These are phyloP conservation scores for Acanthamoeba castellanii DNA, from an alignment of 208 protist species.

Conservation along the genomic window DNA sequence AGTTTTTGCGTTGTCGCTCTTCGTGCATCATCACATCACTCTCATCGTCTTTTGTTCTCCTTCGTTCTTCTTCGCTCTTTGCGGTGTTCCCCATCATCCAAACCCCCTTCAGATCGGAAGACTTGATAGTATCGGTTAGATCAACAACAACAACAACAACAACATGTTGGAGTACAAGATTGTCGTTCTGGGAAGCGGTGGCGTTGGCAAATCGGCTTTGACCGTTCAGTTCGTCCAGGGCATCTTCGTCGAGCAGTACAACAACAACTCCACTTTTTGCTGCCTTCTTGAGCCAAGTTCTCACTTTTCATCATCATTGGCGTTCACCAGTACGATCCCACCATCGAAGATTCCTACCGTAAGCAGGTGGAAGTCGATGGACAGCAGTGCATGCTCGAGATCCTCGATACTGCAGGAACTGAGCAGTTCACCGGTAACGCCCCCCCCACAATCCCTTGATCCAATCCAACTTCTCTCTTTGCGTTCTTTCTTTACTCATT, in stretches of 20 bases:
- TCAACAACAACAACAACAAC: not conserved
- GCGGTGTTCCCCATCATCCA: not conserved
- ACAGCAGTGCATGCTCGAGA: constrained; percentile 90
- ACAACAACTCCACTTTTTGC: not conserved
- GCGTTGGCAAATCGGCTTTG: constrained; percentile 87
- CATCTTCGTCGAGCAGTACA: constrained; percentile 82
- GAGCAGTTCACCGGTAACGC: constrained; percentile 58
- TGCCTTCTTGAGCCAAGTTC: constrained; percentile 87
- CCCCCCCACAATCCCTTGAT: not conserved
- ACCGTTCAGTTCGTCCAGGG: constrained; percentile 76
- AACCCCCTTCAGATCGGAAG: too few relatives aligned
- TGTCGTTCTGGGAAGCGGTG: constrained; percentile 89
- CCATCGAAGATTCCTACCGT: constrained; percentile 86
- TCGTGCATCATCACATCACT: not conserved
- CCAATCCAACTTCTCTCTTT: constrained; percentile 80
- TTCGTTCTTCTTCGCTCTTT: constrained; percentile 1
- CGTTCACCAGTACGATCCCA: constrained; percentile 82
- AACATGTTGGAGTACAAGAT: constrained; percentile 84
- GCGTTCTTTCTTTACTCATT: constrained; percentile 79
- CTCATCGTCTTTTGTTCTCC: not conserved
- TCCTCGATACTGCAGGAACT: constrained; percentile 86
- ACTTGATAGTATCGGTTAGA: not conserved
- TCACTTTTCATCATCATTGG: too few relatives aligned
- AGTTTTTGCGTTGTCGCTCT: not conserved
- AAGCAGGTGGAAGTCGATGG: constrained; percentile 89